Percentiles rank a stretch among this genome's conserved stretches.
These are phyloP conservation scores for Aspergillus quadrilineatus DNA, from an alignment of 2,329 filamentous ascomycete genomes.

Conservation along the genomic window DNA sequence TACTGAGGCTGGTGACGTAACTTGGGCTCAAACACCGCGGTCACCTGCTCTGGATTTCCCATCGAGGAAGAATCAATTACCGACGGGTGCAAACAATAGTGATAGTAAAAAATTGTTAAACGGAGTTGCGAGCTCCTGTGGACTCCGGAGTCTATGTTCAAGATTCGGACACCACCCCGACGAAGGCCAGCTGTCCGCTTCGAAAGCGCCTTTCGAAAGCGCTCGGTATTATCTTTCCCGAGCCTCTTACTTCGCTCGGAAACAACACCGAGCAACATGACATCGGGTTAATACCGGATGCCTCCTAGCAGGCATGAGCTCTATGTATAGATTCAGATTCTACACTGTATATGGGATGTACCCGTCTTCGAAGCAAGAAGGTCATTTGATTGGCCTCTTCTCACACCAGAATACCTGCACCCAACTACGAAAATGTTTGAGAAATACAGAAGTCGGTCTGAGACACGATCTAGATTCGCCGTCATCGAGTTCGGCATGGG, in stretches of 20 bases:
- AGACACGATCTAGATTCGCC: background rate
- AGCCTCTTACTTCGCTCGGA: background rate
- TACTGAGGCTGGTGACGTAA: background rate
- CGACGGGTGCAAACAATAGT: background rate
- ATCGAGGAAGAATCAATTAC: slow-evolving; percentile 6
- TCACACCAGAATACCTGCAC: background rate
- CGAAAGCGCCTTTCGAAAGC: background rate
- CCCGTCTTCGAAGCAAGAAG: background rate
- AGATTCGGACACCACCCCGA: slow-evolving; percentile 3
- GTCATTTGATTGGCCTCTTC: background rate
- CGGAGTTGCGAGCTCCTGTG: background rate
- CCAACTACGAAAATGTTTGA: background rate
- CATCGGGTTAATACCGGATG: background rate
- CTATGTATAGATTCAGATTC: background rate
- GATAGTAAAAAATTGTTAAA: background rate
- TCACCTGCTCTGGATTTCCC: background rate
- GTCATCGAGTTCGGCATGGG: background rate
- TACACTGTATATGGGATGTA: background rate
- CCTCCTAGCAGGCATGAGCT: background rate
- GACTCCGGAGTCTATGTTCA: background rate
- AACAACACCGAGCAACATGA: slow-evolving; percentile 2
- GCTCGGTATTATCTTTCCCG: slow-evolving; percentile 9
- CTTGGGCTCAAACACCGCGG: background rate
- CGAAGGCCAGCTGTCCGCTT: background rate
- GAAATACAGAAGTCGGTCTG: background rate